These are phyloP conservation scores for Starmera dryadoides DNA, from an alignment of 805 yeast species.

Conservation along the genomic window DNA sequence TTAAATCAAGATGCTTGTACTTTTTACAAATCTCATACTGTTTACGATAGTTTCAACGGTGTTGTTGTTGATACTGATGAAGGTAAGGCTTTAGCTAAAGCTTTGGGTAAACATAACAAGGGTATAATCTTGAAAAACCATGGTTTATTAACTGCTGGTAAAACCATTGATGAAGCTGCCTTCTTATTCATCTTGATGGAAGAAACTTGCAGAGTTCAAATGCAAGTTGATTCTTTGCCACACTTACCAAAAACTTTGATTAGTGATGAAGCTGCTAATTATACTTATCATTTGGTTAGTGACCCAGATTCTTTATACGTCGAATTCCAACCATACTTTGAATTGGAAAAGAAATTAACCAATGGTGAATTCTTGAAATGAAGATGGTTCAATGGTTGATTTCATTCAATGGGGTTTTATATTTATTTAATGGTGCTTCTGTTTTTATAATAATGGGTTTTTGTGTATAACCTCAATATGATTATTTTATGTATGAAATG, in stretches of 20 bases:
- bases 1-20: conserved; percentile 70
- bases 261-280: conserved; percentile 59
- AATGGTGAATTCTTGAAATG: conserved; percentile 19
- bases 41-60: conserved; percentile 68
- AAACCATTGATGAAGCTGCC: conserved; percentile 71
- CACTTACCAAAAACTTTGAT: conserved; percentile 32
- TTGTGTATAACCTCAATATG: too few species aligned
- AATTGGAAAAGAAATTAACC: conserved; percentile 32
- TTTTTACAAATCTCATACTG: conserved; percentile 59
- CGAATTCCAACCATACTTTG: conserved; percentile 69
- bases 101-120: conserved; percentile 43
- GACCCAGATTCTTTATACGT: conserved; percentile 65
- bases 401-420: too few species aligned
- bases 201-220: conserved; percentile 56
- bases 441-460: too few species aligned
- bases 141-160: conserved; percentile 65
- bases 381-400: not conserved
- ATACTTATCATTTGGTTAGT: conserved; percentile 49
- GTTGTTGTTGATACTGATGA: conserved; percentile 64
- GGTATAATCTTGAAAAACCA: conserved; percentile 64
- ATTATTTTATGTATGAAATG: too few species aligned
- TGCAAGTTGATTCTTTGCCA: conserved; percentile 47
- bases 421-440: too few species aligned
- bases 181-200: conserved; percentile 58
- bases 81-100: conserved; percentile 53